Evolutionary conservation across 1,284 basidiomycete genomes (phyloP).

Genomic region (Bjerkandera adusta): DNA sequence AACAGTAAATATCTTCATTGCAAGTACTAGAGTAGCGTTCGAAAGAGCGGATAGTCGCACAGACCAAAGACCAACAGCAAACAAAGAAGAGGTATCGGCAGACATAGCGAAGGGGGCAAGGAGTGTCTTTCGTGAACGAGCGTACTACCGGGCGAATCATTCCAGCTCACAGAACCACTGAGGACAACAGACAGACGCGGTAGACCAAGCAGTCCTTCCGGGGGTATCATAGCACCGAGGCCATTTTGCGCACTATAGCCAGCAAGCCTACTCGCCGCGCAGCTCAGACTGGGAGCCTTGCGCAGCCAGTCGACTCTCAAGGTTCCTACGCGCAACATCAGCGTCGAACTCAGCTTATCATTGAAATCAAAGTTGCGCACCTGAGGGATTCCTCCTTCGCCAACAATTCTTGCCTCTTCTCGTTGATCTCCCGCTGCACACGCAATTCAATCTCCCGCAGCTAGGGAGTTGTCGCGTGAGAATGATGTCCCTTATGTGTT

Average conservation of each 20-base stretch:
- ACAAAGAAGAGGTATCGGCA: conserved; percentile 5
- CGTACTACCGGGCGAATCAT: conserved; percentile 6
- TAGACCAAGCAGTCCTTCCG: conserved; percentile 6
- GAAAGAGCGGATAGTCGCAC: neutral
- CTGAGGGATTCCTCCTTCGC: conserved; percentile 91
- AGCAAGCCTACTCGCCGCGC: conserved; percentile 28
- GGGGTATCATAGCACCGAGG: conserved; percentile 29
- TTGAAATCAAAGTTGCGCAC: no score
- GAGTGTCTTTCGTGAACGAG: conserved; percentile 4
- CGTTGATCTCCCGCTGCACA: conserved; percentile 97
- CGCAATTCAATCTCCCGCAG: conserved; percentile 98
- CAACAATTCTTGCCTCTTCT: conserved; percentile 95
- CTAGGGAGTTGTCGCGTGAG: conserved; percentile 35
- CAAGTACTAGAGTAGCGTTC: neutral
- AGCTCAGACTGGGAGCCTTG: conserved; percentile 54
- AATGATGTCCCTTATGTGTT: conserved; percentile 4
- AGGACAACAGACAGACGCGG: conserved; percentile 8
- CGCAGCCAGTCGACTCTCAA: conserved; percentile 87
- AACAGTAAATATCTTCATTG: neutral
- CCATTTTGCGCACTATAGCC: conserved; percentile 21
- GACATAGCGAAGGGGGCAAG: no score
- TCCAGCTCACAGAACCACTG: conserved; percentile 9
- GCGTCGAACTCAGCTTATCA: no score
- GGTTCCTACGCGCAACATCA: conserved; percentile 51
- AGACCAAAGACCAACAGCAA: neutral